A percentile compares a stretch with the other conserved stretches of the same genome.
Conservation (phyloP, 306 rosid species). For the Corylus americana region DNA sequence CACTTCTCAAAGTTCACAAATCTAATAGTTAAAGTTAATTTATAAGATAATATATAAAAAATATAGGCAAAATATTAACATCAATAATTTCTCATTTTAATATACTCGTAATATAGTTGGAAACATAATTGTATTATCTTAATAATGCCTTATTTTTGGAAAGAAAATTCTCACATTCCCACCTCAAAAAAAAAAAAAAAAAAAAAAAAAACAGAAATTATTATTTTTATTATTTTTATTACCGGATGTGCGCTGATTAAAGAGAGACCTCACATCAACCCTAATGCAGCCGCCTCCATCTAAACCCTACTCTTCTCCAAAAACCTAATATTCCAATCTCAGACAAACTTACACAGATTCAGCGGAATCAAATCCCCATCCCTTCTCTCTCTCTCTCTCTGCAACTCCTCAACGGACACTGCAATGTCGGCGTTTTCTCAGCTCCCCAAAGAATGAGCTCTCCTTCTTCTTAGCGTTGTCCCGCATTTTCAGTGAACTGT, state of each 20-base stretch:
- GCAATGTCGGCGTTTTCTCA: slow-evolving; percentile 21
- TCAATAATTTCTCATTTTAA: too few relatives aligned
- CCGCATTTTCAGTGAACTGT: not conserved
- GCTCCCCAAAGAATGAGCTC: slow-evolving; percentile 8
- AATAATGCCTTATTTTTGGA: too few relatives aligned
- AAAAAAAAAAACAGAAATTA: not conserved
- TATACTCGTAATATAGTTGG: too few relatives aligned
- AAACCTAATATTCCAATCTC: slow-evolving; percentile 72
- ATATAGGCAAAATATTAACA: too few relatives aligned
- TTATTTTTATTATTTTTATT: not conserved
- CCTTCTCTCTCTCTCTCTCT: slow-evolving; percentile 8
- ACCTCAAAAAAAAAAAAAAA: not conserved
- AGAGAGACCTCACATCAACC: slow-evolving; percentile 1
- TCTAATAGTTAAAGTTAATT: too few relatives aligned
- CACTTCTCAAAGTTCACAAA: too few relatives aligned
- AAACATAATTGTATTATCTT: too few relatives aligned
- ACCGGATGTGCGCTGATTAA: slow-evolving; percentile 8
- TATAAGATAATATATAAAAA: too few relatives aligned
- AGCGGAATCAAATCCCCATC: slow-evolving; percentile 36
- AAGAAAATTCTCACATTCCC: too few relatives aligned
- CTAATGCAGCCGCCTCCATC: slow-evolving; percentile 29
- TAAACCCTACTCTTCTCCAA: slow-evolving; percentile 29
- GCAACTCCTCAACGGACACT: slow-evolving; percentile 3
- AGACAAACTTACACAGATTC: slow-evolving; percentile 34
- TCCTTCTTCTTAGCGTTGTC: not conserved